Base-by-base conservation (phyloP, 176 grass and related monocot genomes). In the Oryza coarctata region DNA sequence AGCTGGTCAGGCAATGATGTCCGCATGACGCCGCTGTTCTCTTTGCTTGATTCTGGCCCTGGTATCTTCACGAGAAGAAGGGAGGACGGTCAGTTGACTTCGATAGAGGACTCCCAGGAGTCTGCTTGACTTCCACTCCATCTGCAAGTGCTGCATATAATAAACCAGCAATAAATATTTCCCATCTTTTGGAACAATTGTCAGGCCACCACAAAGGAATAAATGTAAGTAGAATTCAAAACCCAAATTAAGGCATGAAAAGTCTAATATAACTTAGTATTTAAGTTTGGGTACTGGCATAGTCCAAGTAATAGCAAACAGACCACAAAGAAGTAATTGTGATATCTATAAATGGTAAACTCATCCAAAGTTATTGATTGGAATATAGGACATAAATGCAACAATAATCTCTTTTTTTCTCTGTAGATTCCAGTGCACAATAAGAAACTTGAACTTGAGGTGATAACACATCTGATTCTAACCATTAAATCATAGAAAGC, bases 61-160 rank as follows among this genome's bases (percentile, higher is more conserved):
- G 85, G 70, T 81, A 94, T 36, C 66, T 94, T 89, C 74, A 94
- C 81, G 27, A 94, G 86, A 61, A 90, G 77, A 81, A 91, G 87
- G 13, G 81, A 78, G 13, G 81, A 80, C 73, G 66, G 66, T 90
- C 86, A 57, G 41, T 77, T 87, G 86, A 83, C 70, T 78, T 91
- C n/a, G 65, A 62, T 49, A 87, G n/a, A 50, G 83, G 72, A 31
- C 82, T 81, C 63, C 35, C 60, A 74, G 80, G 75, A 73, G 36
- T 38, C 62, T 90, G 86, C 68, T 87, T 92, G 50, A 79, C n/a
- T 83, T 89, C 66, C 38, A 81, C 41, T 87, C 58, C 78, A 86
- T 87, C 86, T 68, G 74, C 58, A 83, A 71, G 52, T 14, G 32
- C 83, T 82, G 35, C 55, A 86, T 30, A 80, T 52, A n/a, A 88